These are phyloP conservation scores for Hypoxylon sp. DNA, from an alignment of 2,329 filamentous ascomycete genomes.

Conservation along the genomic window DNA sequence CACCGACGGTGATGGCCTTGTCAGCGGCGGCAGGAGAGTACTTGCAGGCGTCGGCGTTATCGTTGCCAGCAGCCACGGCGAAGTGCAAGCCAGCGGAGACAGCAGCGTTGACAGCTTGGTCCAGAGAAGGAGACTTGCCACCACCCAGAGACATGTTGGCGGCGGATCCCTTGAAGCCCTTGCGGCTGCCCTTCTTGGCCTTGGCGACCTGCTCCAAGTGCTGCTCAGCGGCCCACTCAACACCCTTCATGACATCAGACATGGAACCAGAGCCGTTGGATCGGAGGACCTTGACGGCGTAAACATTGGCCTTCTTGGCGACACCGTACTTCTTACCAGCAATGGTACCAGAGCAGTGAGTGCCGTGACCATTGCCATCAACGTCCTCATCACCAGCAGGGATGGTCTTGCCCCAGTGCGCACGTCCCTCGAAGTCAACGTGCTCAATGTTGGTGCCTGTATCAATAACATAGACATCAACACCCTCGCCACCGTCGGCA, in stretches of 20 bases:
- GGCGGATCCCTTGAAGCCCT: slow-evolving; percentile 98
- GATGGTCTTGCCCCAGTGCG: slow-evolving; percentile 96
- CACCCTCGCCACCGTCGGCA: slow-evolving; percentile 89
- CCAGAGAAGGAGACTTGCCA: slow-evolving; percentile 92
- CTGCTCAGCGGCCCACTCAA: slow-evolving; percentile 87
- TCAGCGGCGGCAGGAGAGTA: slow-evolving; percentile 95
- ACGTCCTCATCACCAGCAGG: slow-evolving; percentile 82
- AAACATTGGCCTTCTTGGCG: slow-evolving; percentile 96
- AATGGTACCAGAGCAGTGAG: slow-evolving; percentile 98
- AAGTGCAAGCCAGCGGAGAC: slow-evolving; percentile 95
- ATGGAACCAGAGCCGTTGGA: slow-evolving; percentile 98
- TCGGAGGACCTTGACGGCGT: slow-evolving; percentile 97
- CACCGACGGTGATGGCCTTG: slow-evolving; percentile 94
- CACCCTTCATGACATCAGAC: slow-evolving; percentile 98
- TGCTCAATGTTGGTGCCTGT: slow-evolving; percentile 94
- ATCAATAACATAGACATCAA: slow-evolving; percentile 98
- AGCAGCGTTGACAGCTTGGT: slow-evolving; percentile 92
- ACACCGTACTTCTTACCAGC: slow-evolving; percentile 99
- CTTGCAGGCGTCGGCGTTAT: slow-evolving; percentile 98
- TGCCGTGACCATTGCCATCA: slow-evolving; percentile 98
- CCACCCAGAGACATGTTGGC: slow-evolving; percentile 99
- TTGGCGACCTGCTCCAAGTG: slow-evolving; percentile 79
- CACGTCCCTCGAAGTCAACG: slow-evolving; percentile 96
- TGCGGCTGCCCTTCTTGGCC: slow-evolving; percentile 86
- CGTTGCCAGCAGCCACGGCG: slow-evolving; percentile 96